Evolutionary conservation across 2,329 filamentous ascomycete genomes (phyloP).

Genomic region (Cytospora piceae): DNA sequence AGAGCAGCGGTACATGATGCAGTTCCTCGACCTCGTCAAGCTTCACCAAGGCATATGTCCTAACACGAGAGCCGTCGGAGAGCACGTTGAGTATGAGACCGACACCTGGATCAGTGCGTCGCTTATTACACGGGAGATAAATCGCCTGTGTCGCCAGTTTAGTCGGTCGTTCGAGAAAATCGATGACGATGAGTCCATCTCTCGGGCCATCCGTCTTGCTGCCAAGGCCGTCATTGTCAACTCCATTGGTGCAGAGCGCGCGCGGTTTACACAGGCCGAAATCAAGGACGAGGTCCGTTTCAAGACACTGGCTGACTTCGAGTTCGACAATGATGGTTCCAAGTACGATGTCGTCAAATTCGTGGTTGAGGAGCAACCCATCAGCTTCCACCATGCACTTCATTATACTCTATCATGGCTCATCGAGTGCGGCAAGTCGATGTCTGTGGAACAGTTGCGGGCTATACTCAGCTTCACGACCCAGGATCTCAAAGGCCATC

Average conservation of each 20-base stretch:
- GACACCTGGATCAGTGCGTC: slow-evolving; percentile 98
- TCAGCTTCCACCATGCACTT: slow-evolving; percentile 96
- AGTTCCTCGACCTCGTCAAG: slow-evolving; percentile 94
- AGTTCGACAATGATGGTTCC: slow-evolving; percentile 67
- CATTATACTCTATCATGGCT: slow-evolving; percentile 98
- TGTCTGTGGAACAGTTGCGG: slow-evolving; percentile 69
- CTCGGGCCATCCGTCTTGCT: slow-evolving; percentile 71
- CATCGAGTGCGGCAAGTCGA: slow-evolving; percentile 81
- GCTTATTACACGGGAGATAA: slow-evolving; percentile 92
- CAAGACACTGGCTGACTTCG: slow-evolving; percentile 76
- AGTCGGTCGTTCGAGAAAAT: slow-evolving; percentile 81
- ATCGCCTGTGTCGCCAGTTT: slow-evolving; percentile 85
- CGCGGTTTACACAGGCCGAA: slow-evolving; percentile 83
- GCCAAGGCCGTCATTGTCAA: slow-evolving; percentile 86
- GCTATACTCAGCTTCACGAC: slow-evolving; percentile 73
- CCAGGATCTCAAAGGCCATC: slow-evolving; percentile 68
- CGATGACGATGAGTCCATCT: slow-evolving; percentile 69
- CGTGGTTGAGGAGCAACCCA: slow-evolving; percentile 82
- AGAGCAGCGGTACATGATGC: slow-evolving; percentile 85
- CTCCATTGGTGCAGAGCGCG: slow-evolving; percentile 85
- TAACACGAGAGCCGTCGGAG: slow-evolving; percentile 86
- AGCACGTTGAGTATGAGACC: slow-evolving; percentile 97
- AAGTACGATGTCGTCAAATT: slow-evolving; percentile 79
- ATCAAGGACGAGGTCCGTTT: slow-evolving; percentile 86
- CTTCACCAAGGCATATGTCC: slow-evolving; percentile 97